Evolutionary conservation across 805 yeast genomes (phyloP).

Genomic region (Saccharomycopsis sp.): DNA sequence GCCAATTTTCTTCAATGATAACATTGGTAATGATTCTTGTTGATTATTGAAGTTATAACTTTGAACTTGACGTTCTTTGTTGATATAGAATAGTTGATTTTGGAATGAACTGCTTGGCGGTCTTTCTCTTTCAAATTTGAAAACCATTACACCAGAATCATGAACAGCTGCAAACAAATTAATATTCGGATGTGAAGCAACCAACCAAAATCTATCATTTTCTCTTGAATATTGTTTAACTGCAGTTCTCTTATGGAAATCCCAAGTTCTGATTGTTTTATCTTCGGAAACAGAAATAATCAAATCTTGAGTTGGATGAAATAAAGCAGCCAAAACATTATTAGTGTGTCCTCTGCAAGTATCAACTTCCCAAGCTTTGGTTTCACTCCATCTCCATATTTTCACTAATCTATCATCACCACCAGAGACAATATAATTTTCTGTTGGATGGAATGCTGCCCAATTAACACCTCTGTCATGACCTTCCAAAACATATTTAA

Average conservation of each 20-base stretch:
- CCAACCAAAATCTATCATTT: constrained; percentile 89
- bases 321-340: constrained; percentile 79
- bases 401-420: constrained; percentile 95
- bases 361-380: constrained; percentile 99
- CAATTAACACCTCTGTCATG: constrained; percentile 98
- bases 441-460: constrained; percentile 96
- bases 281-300: constrained; percentile 94
- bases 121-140: constrained; percentile 94
- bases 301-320: constrained; percentile 90
- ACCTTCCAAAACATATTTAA: constrained; percentile 93
- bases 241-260: constrained; percentile 85
- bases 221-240: constrained; percentile 93
- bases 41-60: constrained; percentile 61
- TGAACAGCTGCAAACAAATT: constrained; percentile 95
- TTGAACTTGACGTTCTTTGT: constrained; percentile 81
- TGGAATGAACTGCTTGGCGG: constrained; percentile 78
- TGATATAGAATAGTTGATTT: constrained; percentile 68
- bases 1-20: constrained; percentile 79
- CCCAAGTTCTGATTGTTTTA: constrained; percentile 95
- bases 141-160: constrained; percentile 96
- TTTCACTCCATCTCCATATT: constrained; percentile 95
- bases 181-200: constrained; percentile 82
- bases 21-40: constrained; percentile 66
- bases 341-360: constrained; percentile 97
- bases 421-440: constrained; percentile 90